Evolutionary conservation across 2,329 filamentous ascomycete species (phyloP), one percentile per base, ranked within the genome.

Genomic region (Claviceps monticola): DNA sequence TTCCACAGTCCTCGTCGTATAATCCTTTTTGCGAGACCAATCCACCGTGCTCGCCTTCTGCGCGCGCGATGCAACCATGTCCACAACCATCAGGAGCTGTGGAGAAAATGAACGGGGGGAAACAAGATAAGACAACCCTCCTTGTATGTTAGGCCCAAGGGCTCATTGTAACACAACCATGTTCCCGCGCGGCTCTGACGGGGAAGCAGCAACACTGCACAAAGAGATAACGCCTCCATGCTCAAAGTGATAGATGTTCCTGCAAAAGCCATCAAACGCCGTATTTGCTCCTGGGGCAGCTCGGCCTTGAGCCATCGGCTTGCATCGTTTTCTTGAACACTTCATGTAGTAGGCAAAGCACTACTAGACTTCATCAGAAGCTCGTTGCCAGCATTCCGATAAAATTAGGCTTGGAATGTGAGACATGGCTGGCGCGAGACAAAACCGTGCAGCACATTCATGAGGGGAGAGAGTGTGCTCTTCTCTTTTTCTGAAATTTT

Each of bases 391-490:
- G 29, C 3, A 34, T 11, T 34, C 29, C 29, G 29, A 34, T 29
- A 9, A 34, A 34, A 11, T 3, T 34, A 34, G 29, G 4, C 29
- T 34, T 34, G 29, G 29, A n/a, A 26, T 50, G 17, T 37, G 41
- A 54, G 26, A 43, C 36, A 38, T 61, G 59, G 61, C 60, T 63
- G 58, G 29, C 66, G 69, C 65, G 66, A 62, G 56, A 61, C 61
- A 61, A 61, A 63, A 47, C 61, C 64, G 66, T 64, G 62, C 68
- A 66, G 62, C 68, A 66, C 61, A 63, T 64, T 62, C 63, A 58
- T 63, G 54, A 61, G 7, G 17, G 14, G 38, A 7, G 43, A 19
- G 16, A 4, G 2, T 17, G 6, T 17, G 38, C n/a, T 47, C 19
- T 8, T 47, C 17, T 46, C 6, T 23, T 21, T 21, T 8, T n/a